Evolutionary conservation across 768 basidiomycete genomes (phyloP).

Genomic region (Russula vinacea): DNA sequence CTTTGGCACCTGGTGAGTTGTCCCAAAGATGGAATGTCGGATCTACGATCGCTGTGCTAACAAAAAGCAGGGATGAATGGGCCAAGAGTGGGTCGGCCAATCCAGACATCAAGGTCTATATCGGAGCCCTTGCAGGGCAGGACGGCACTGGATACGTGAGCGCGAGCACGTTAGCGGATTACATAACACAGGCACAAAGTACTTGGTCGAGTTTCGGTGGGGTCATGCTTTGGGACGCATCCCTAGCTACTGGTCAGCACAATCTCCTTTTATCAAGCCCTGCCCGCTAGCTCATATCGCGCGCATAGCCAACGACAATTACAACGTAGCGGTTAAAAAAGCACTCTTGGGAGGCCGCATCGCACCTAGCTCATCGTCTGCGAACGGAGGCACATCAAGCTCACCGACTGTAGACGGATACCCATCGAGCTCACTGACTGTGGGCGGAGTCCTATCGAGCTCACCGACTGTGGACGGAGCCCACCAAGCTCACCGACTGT

Average conservation of each 20-base stretch:
- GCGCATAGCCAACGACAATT: too few species aligned
- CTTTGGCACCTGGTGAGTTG: conserved; percentile 37
- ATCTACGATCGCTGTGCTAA: background rate
- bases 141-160: conserved; percentile 43
- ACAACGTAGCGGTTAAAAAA: background rate
- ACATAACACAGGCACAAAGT: conserved; percentile 37
- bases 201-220: conserved; percentile 37
- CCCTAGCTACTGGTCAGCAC: conserved; percentile 44
- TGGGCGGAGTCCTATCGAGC: too few species aligned
- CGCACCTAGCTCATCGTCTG: background rate
- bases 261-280: background rate
- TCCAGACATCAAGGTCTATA: conserved; percentile 46
- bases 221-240: conserved; percentile 48
- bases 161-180: conserved; percentile 36
- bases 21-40: background rate
- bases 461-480: too few species aligned
- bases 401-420: background rate
- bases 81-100: conserved; percentile 44
- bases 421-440: background rate
- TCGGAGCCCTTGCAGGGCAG: conserved; percentile 45
- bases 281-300: background rate
- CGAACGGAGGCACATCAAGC: background rate
- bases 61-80: conserved; percentile 45
- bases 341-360: background rate
- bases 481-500: too few species aligned